These are phyloP conservation scores for Iris pallida DNA, from an alignment of 116 monocot genomes.

Conservation along the genomic window DNA sequence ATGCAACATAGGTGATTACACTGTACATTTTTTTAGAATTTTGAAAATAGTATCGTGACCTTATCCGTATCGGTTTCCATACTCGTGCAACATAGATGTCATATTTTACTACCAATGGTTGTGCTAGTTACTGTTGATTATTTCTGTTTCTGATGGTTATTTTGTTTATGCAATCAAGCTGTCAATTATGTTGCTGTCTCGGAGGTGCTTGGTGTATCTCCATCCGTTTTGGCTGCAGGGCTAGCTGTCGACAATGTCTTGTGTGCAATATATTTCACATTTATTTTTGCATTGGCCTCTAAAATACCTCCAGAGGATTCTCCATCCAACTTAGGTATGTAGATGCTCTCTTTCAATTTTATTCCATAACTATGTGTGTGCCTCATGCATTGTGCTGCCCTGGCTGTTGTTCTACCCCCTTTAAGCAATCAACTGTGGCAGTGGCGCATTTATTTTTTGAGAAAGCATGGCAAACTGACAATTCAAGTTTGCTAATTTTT, in stretches of 20 bases:
- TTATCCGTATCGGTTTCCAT: too few relatives aligned
- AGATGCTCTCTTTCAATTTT: background rate
- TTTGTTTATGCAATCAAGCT: constrained; percentile 18
- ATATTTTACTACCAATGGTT: background rate
- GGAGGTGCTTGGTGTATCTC: constrained; percentile 35
- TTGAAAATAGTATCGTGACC: too few relatives aligned
- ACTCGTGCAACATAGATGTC: too few relatives aligned
- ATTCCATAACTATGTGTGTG: background rate
- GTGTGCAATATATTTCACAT: constrained; percentile 41
- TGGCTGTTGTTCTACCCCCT: background rate
- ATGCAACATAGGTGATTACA: too few relatives aligned
- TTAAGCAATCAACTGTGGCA: background rate
- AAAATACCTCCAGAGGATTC: constrained; percentile 33
- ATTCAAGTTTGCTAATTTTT: too few relatives aligned
- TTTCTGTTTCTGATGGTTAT: background rate
- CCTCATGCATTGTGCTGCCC: background rate
- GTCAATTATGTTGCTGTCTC: constrained; percentile 52
- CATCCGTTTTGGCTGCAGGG: constrained; percentile 44
- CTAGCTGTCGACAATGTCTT: constrained; percentile 48
- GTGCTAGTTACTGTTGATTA: background rate
- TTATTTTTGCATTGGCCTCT: constrained; percentile 41
- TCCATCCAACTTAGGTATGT: constrained; percentile 16
- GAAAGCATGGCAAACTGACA: background rate
- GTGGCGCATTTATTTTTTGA: background rate
- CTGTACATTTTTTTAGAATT: too few relatives aligned